Evolutionary conservation across 768 basidiomycete species (phyloP).

Genomic region (Podaxis rugospora): DNA sequence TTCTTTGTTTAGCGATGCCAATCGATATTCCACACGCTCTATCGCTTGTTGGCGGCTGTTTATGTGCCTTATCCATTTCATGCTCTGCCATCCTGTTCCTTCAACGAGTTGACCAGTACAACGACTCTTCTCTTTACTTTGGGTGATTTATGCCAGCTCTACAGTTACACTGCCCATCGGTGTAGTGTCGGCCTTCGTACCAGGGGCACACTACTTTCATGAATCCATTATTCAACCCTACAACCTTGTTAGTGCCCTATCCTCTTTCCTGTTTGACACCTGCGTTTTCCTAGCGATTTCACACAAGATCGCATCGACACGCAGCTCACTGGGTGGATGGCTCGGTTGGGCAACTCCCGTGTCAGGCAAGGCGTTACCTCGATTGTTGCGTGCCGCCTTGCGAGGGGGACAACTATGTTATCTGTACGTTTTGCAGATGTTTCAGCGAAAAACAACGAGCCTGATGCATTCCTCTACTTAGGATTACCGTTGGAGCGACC

Average conservation of each 20-base stretch:
- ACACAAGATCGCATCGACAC: slow-evolving; percentile 18
- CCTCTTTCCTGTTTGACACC: slow-evolving; percentile 18
- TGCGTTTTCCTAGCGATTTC: slow-evolving; percentile 32
- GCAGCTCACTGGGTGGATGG: slow-evolving; percentile 6
- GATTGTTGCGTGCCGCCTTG: slow-evolving; percentile 21
- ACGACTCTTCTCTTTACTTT: slow-evolving; percentile 21
- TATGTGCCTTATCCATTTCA: neutral
- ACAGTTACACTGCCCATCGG: slow-evolving; percentile 20
- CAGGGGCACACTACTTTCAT: slow-evolving; percentile 27
- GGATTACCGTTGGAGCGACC: too few relatives aligned
- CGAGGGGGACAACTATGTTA: slow-evolving; percentile 30
- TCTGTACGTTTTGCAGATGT: slow-evolving; percentile 17
- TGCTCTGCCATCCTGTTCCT: slow-evolving; percentile 25
- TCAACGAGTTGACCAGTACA: slow-evolving; percentile 21
- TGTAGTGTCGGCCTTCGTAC: slow-evolving; percentile 20
- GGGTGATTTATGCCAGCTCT: slow-evolving; percentile 21
- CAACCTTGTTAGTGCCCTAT: too few relatives aligned
- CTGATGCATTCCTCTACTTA: neutral
- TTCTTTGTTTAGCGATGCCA: neutral
- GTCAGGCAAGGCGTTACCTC: slow-evolving; percentile 18
- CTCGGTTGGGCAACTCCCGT: slow-evolving; percentile 13
- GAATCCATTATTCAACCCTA: slow-evolving; percentile 16
- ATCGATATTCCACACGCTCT: neutral
- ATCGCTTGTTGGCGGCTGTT: neutral
- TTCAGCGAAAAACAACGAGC: neutral